phyloP scores from a whole-genome alignment of 257 asterid genomes.

The Solanum bulbocastanum region DNA sequence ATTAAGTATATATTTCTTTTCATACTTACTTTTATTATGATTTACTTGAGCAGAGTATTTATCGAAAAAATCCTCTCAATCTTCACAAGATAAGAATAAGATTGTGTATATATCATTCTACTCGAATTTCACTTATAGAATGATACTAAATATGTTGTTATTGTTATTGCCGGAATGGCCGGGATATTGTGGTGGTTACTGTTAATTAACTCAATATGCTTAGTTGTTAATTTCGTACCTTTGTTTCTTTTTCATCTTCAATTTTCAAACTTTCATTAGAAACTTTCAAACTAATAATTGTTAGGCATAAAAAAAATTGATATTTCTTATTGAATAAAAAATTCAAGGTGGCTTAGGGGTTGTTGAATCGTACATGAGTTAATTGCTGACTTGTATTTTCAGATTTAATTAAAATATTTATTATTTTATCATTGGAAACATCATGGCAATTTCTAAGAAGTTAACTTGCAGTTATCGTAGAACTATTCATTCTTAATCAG shows the following conservation, averaged over 20 bases:
- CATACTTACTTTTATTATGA: neutral
- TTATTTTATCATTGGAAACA: neutral
- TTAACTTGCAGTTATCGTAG: no score
- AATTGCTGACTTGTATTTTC: neutral
- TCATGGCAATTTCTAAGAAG: neutral
- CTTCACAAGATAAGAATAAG: neutral
- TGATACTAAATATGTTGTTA: no score
- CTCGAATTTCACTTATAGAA: no score
- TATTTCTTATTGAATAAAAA: neutral
- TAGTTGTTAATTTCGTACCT: no score
- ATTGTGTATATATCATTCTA: no score
- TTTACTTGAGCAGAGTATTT: no score
- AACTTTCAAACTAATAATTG: neutral
- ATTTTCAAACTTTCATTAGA: no score
- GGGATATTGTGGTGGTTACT: no score
- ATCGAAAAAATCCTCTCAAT: accelerated
- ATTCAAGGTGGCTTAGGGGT: neutral
- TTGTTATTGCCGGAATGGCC: accelerated
- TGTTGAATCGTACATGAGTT: neutral
- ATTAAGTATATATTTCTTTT: no score
- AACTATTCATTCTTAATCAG: neutral
- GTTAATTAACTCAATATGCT: no score
- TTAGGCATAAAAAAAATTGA: neutral
- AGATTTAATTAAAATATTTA: neutral
- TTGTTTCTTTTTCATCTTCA: no score